Conservation (phyloP, 306 rosid species). For the Cucumis melo region DNA sequence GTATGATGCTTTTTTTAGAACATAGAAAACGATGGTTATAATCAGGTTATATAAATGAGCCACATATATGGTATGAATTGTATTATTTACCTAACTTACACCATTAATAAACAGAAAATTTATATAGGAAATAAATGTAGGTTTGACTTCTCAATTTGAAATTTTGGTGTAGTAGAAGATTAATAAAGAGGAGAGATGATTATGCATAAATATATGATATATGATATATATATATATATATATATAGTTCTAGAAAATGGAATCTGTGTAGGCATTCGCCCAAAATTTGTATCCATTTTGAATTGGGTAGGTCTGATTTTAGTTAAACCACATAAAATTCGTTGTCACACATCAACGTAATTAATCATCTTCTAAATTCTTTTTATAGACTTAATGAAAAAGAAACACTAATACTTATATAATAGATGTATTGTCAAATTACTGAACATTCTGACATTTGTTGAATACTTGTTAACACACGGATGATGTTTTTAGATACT, state of each 20-base stretch:
- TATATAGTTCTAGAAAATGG: not conserved
- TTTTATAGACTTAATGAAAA: too few relatives aligned
- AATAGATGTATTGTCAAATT: too few relatives aligned
- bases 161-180: not conserved
- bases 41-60: not conserved
- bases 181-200: not conserved
- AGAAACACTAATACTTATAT: too few relatives aligned
- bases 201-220: too few relatives aligned
- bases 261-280: not conserved
- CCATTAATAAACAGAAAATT: not conserved
- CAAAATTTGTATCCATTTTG: not conserved
- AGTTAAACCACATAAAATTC: not conserved
- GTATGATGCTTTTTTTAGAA: too few relatives aligned
- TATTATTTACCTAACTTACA: not conserved
- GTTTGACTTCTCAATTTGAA: not conserved
- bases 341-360: not conserved
- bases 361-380: too few relatives aligned
- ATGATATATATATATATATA: too few relatives aligned
- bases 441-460: too few relatives aligned
- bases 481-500: too few relatives aligned
- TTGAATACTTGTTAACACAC: too few relatives aligned
- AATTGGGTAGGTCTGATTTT: not conserved
- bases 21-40: not conserved
- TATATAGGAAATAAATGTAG: not conserved
- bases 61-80: not conserved